Base-by-base conservation (phyloP, 805 yeast genomes). In the Ogataea nakhonphanomensis region DNA sequence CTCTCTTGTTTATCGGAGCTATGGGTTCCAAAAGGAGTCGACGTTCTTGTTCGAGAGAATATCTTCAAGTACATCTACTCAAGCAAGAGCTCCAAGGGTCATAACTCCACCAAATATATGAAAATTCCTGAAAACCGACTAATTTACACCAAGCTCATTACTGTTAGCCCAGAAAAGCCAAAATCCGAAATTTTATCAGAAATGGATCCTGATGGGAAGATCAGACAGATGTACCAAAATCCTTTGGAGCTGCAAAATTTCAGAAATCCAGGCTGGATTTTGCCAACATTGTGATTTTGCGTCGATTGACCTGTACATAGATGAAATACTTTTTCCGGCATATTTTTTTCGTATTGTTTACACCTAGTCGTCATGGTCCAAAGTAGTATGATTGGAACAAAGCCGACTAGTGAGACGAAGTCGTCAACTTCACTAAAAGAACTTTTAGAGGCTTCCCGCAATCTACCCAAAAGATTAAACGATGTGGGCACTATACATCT, bases 401-500 rank as follows among this genome's bases (percentile, higher is more conserved):
- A 38, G 25, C 37, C 42, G 23, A 33, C 44, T 22, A 37, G 25
- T 26, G 51, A 46, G 14, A 41, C 30, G 11, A 43, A 43, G 31
- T 25, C 47, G 8, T 39, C 50, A 4, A 43, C 48, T 5, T 42
- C 57, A n/a, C 67, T 89, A 48, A 78, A 78, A 45, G 96, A 88
- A 55, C 71, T 89, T 39, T 61, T 88, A 37, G 95, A 85, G 56
- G 74, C 90, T 1, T 81, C 95, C 0, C 73, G 76, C 45, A 83
- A 84, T 53, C 68, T 90, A 43, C 96, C 96, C 5, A 64, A 72
- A 7, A 57, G 71, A 49, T 68, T 69, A 38, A 75, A 82, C 32
- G 89, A 84, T 39, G 62, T 88, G 30, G 96, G 95, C 5, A 71
- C 91, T 2, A 79, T 90, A 37, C 88, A 85, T 59, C 70, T 89